phyloP scores from a whole-genome alignment of 371 early-diverging fungal species.

The Amoeboaphelidium protococcarum region DNA sequence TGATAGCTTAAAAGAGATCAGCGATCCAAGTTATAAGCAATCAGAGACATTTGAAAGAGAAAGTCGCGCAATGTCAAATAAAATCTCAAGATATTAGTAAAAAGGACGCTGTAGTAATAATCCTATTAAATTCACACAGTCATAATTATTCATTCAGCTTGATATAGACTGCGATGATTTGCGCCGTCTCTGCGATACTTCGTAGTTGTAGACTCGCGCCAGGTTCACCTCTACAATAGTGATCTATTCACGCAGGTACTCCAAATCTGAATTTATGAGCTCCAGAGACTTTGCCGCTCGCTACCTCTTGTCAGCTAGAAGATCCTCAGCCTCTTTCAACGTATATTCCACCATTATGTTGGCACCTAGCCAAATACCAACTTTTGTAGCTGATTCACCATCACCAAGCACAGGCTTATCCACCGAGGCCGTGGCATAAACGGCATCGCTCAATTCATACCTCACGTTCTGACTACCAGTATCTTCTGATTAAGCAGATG shows the following conservation, averaged over 20 bases:
- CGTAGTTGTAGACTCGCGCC: slow-evolving; percentile 89
- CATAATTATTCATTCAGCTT: too few relatives aligned
- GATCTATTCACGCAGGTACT: slow-evolving; percentile 76
- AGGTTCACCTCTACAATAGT: slow-evolving; percentile 97
- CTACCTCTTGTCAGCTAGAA: slow-evolving; percentile 40
- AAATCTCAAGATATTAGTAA: too few relatives aligned
- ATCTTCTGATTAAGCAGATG: slow-evolving; percentile 41
- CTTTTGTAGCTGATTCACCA: slow-evolving; percentile 1
- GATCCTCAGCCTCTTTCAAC: slow-evolving; percentile 55
- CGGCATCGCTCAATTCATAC: background rate
- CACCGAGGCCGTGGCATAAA: background rate
- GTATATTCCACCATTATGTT: slow-evolving; percentile 90
- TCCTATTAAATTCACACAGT: too few relatives aligned
- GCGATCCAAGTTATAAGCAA: too few relatives aligned
- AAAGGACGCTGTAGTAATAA: too few relatives aligned
- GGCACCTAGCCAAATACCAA: slow-evolving; percentile 22
- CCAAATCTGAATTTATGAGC: slow-evolving; percentile 65
- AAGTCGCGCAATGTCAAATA: too few relatives aligned
- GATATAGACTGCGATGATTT: too few relatives aligned
- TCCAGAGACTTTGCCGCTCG: slow-evolving; percentile 38
- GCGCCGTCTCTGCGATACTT: slow-evolving; percentile 46
- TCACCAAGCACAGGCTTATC: background rate
- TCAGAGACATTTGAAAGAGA: too few relatives aligned
- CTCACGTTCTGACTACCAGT: background rate
- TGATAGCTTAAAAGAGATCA: too few relatives aligned